Conservation (phyloP, 2,329 filamentous ascomycete species). For the Ophiocordyceps unilateralis region DNA sequence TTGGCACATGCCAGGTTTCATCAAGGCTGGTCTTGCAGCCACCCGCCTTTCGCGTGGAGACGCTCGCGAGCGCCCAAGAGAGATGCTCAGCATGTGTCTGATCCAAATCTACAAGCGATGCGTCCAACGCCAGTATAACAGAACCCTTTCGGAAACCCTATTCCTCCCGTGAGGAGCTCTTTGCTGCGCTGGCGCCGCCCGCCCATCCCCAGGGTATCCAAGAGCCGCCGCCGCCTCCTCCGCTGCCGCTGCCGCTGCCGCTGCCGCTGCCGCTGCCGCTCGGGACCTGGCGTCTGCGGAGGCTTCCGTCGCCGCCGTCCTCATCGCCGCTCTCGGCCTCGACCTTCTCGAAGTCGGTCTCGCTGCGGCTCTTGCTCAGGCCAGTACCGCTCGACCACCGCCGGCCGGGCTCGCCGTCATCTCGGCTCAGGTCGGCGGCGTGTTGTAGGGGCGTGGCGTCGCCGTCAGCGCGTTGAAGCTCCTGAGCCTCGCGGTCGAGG, state of each 20-base stretch:
- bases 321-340: constrained; percentile 54
- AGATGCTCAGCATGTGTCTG: not conserved
- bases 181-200: constrained; percentile 10
- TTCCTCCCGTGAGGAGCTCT: constrained; percentile 22
- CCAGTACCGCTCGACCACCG: constrained; percentile 33
- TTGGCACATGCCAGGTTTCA: too few species aligned
- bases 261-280: constrained; percentile 4
- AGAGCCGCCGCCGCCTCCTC: too few species aligned
- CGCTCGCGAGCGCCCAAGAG: not conserved
- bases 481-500: constrained; percentile 61
- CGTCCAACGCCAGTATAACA: constrained; percentile 12
- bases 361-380: constrained; percentile 67
- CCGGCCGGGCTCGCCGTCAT: constrained; percentile 17
- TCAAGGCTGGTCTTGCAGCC: too few species aligned
- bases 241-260: constrained; percentile 3
- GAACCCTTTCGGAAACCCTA: constrained; percentile 10
- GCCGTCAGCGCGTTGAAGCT: constrained; percentile 28
- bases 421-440: constrained; percentile 4
- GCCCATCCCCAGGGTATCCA: constrained; percentile 35
- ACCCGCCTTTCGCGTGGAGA: too few species aligned
- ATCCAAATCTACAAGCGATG: constrained; percentile 7
- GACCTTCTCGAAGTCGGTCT: constrained; percentile 79
- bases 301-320: constrained; percentile 21
- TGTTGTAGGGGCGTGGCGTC: too few species aligned
- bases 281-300: constrained; percentile 14